Evolutionary conservation across 306 rosid genomes (phyloP).

Genomic region (Ormosia semicastrata): DNA sequence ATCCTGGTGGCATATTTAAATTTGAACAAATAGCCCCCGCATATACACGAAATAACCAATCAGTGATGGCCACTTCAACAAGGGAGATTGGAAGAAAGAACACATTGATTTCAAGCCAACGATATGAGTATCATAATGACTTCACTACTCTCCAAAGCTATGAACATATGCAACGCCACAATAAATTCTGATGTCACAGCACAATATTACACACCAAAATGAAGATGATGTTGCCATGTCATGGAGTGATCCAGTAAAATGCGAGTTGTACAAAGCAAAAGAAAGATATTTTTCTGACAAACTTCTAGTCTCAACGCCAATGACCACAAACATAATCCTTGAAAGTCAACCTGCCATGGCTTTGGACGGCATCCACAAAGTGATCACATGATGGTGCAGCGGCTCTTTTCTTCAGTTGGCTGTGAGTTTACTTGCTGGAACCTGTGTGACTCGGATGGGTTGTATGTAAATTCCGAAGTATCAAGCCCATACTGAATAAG

Average conservation of each 20-base stretch:
- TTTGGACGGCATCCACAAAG: conserved; percentile 26
- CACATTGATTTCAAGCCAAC: neutral
- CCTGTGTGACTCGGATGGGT: conserved; percentile 87
- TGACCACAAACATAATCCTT: conserved; percentile 23
- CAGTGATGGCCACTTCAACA: neutral
- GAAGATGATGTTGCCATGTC: conserved; percentile 29
- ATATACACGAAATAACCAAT: neutral
- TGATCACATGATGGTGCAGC: conserved; percentile 85
- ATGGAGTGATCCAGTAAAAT: conserved; percentile 34
- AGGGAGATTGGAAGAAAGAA: neutral
- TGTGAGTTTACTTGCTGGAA: conserved; percentile 70
- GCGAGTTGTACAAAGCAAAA: conserved; percentile 36
- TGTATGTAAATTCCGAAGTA: conserved; percentile 91
- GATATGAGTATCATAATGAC: neutral
- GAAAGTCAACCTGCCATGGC: conserved; percentile 24
- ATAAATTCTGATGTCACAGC: neutral
- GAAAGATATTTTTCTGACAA: conserved; percentile 7
- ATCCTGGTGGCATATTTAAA: neutral
- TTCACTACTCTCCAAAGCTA: conserved; percentile 11
- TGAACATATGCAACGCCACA: conserved; percentile 16
- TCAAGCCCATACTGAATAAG: conserved; percentile 87
- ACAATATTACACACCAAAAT: conserved; percentile 29
- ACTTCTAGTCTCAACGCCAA: conserved; percentile 30
- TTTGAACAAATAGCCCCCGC: neutral
- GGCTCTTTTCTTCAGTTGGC: conserved; percentile 86